These are phyloP conservation scores for Flaveria bidentis DNA, from an alignment of 129 eudicot genomes.

Conservation along the genomic window DNA sequence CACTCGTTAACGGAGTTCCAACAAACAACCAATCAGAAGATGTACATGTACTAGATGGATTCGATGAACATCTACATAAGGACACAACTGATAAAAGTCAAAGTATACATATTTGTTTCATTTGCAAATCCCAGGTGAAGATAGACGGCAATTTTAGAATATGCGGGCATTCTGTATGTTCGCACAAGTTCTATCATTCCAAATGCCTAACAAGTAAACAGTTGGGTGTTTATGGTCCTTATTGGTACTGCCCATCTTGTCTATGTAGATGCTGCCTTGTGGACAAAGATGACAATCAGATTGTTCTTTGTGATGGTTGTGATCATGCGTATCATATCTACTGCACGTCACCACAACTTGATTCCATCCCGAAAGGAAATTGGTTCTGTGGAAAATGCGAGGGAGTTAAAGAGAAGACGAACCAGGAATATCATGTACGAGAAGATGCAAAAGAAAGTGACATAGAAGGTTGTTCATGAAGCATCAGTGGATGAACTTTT, in stretches of 20 bases:
- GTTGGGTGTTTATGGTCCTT: conserved; percentile 46
- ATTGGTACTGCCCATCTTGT: conserved; percentile 97
- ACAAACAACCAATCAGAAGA: conserved; percentile 42
- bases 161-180: conserved; percentile 67
- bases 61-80: conserved; percentile 26
- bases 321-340: conserved; percentile 85
- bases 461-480: conserved; percentile 26
- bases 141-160: conserved; percentile 42
- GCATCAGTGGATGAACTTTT: conserved; percentile 31
- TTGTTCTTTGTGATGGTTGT: conserved; percentile 86
- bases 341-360: conserved; percentile 65
- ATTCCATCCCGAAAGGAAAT: conserved; percentile 57
- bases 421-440: conserved; percentile 44
- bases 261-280: conserved; percentile 71
- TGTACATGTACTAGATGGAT: conserved; percentile 42
- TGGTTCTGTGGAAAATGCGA: conserved; percentile 83
- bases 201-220: conserved; percentile 64
- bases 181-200: conserved; percentile 64
- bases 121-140: conserved; percentile 49
- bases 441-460: conserved; percentile 36
- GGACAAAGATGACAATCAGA: conserved; percentile 77
- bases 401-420: conserved; percentile 49
- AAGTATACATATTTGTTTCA: conserved; percentile 40
- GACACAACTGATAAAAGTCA: conserved; percentile 26
- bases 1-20: not conserved